Conservation (phyloP, 2,329 filamentous ascomycete species). For the Trichoderma afroharzianum region DNA sequence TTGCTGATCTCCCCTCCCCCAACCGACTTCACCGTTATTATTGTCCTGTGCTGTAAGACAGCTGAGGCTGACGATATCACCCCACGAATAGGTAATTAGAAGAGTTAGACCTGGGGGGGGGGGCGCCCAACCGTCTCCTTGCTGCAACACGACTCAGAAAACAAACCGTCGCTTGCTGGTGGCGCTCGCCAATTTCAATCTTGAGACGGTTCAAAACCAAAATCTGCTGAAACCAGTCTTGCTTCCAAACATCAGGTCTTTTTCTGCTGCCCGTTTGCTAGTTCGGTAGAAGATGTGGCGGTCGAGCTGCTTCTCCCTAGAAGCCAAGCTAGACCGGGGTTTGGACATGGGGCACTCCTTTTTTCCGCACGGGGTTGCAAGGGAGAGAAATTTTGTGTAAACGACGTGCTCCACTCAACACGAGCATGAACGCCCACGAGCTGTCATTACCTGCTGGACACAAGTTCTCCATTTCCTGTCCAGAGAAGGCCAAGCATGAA, state of each 20-base stretch:
- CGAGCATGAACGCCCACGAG: conserved; percentile 14
- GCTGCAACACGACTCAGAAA: background rate
- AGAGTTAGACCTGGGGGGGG: background rate
- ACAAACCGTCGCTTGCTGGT: background rate
- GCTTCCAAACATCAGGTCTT: background rate
- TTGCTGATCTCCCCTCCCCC: conserved; percentile 9
- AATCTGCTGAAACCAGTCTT: background rate
- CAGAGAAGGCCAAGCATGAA: background rate
- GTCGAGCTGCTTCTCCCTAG: conserved; percentile 6
- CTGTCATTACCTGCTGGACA: background rate
- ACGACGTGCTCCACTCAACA: conserved; percentile 8
- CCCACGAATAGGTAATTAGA: background rate
- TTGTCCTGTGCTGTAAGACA: background rate
- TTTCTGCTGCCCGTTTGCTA: background rate
- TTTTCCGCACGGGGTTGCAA: conserved; percentile 14
- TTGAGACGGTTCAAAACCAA: background rate
- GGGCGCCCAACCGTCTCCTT: background rate
- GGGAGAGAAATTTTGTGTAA: conserved; percentile 12
- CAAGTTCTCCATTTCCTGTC: background rate
- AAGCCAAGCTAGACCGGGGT: background rate
- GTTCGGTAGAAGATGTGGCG: background rate
- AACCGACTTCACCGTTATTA: conserved; percentile 3
- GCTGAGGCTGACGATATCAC: background rate
- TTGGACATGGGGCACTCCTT: conserved; percentile 7
- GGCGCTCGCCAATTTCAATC: background rate